Evolutionary conservation across 2,329 filamentous ascomycete species (phyloP), one percentile per base, ranked within the genome.

Genomic region (Oidium heveae): DNA sequence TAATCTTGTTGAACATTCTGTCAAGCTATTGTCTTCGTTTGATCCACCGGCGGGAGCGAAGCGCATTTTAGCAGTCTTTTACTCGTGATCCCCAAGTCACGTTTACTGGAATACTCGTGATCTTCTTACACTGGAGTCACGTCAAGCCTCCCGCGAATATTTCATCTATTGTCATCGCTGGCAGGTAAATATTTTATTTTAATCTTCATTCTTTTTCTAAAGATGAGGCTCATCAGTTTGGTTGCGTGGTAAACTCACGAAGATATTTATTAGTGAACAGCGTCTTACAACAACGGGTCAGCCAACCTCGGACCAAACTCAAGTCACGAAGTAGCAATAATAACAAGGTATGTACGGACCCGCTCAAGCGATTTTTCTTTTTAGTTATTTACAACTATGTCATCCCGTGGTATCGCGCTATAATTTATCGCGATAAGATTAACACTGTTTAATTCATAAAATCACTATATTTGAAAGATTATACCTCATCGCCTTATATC

Each of bases 341-440:
- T n/a, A 52, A 39, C 33, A 52, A 52, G 34, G 50, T 52, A 39
- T 36, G 50, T 52, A 34, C 34, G 50, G 50, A 52, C 34, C 50
- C 50, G 50, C 50, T 37, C 33, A 18, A 52, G 18, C 34, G 20
- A 33, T n/a, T n/a, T 24, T 24, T 16, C 24, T 49, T 22, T 33
- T 18, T 34, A 16, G 13, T 18, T n/a, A 13, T 34, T 34, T 34
- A 6, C 28, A 5, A 8, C 13, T 39, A 39, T 39, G 12, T 39
- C 16, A 39, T 39, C 36, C 16, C 36, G 10, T 39, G 36, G 12
- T 2, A 39, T 39, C 36, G 16, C 36, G 36, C 9, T 39, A 13
- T n/a, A 13, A 13, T 3, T 13, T 39, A 13, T n/a, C 36, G 16
- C 12, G 16, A 39, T n/a, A 39, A 39, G 3, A 3, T n/a, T 2